Percentiles rank a stretch among this genome's conserved stretches.
phyloP scores from a whole-genome alignment of 768 basidiomycete genomes.

The Trametes maxima region DNA sequence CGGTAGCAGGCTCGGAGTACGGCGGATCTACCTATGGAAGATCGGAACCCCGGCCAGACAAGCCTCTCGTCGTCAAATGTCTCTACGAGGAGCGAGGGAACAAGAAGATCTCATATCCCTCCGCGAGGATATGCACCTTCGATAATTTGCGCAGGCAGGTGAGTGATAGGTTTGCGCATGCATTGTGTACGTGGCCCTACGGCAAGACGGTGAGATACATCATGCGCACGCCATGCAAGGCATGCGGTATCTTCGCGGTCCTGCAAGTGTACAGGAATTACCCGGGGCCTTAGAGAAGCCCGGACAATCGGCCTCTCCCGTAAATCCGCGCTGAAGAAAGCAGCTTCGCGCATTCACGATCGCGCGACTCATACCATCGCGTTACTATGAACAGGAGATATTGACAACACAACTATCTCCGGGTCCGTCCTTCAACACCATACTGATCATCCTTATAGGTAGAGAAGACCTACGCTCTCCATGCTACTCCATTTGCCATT shows the following conservation, averaged over 20 bases:
- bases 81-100: constrained; percentile 65
- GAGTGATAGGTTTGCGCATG: constrained; percentile 25
- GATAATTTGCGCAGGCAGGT: constrained; percentile 76
- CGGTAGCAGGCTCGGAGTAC: constrained; percentile 30
- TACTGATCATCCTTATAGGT: constrained; percentile 49
- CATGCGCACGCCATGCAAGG: background rate
- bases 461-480: constrained; percentile 81
- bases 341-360: no score
- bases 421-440: no score
- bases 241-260: no score
- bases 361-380: no score
- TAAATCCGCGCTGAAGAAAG: no score
- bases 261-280: no score
- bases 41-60: constrained; percentile 61
- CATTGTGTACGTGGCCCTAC: background rate
- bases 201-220: background rate
- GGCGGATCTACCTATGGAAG: constrained; percentile 29
- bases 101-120: constrained; percentile 78
- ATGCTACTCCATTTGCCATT: constrained; percentile 67
- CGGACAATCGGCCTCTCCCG: no score
- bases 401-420: no score
- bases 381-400: no score
- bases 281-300: no score
- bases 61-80: constrained; percentile 82
- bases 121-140: constrained; percentile 78